These are phyloP conservation scores for Elaeagnus macrophylla DNA, from an alignment of 306 rosid species.

Conservation along the genomic window DNA sequence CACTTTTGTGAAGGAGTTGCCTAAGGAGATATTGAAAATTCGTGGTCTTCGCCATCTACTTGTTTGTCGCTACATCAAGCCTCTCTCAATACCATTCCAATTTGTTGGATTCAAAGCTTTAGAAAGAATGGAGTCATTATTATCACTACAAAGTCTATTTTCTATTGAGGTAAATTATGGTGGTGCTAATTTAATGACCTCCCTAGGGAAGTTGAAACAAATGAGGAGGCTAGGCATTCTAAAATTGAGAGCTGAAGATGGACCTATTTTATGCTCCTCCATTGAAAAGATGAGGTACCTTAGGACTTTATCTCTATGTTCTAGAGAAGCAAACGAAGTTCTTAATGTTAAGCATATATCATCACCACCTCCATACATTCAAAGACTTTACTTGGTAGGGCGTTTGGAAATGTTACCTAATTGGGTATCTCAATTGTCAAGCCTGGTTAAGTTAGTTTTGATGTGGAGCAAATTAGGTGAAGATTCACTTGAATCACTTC, in stretches of 20 bases:
- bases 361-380: slow-evolving; percentile 34
- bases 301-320: slow-evolving; percentile 20
- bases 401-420: slow-evolving; percentile 28
- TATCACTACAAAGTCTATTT: background rate
- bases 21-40: background rate
- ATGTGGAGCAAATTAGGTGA: slow-evolving; percentile 31
- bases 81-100: background rate
- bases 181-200: slow-evolving; percentile 16
- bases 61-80: background rate
- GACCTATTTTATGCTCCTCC: slow-evolving; percentile 32
- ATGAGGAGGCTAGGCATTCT: slow-evolving; percentile 33
- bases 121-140: background rate
- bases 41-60: slow-evolving; percentile 1
- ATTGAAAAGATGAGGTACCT: slow-evolving; percentile 33
- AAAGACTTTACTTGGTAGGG: slow-evolving; percentile 33
- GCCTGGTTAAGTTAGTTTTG: slow-evolving; percentile 20
- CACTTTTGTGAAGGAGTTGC: slow-evolving; percentile 7
- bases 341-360: slow-evolving; percentile 30
- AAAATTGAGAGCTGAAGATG: slow-evolving; percentile 35
- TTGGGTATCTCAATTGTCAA: slow-evolving; percentile 30
- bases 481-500: slow-evolving; percentile 24
- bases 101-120: background rate
- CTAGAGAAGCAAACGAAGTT: slow-evolving; percentile 28
- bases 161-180: background rate
- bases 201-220: slow-evolving; percentile 29